These are phyloP conservation scores for Saccharomyces hybrid DNA, from an alignment of 1,139 yeast species.

Conservation along the genomic window DNA sequence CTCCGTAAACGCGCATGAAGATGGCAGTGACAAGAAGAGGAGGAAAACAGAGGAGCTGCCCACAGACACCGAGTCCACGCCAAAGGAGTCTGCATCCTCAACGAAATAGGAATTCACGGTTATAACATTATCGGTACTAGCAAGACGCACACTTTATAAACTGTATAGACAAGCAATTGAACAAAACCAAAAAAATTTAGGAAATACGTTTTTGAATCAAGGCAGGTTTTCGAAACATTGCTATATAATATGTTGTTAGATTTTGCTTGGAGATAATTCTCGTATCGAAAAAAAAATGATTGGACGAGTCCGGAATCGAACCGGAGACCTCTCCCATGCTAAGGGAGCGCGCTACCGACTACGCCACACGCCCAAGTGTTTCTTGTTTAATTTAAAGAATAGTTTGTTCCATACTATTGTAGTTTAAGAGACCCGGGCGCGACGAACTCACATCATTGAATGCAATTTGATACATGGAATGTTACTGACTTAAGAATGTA, in stretches of 20 bases:
- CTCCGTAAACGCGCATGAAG: slow-evolving; percentile 10
- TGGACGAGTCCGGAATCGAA: too few species aligned
- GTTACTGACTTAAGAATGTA: too few species aligned
- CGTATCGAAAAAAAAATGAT: slow-evolving; percentile 15
- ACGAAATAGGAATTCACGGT: not conserved
- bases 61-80: not conserved
- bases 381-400: too few species aligned
- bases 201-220: too few species aligned
- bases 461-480: too few species aligned
- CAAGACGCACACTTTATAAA: not conserved
- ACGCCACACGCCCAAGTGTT: slow-evolving; percentile 71
- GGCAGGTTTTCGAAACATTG: too few species aligned
- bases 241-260: not conserved
- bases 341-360: slow-evolving; percentile 88
- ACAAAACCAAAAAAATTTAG: not conserved
- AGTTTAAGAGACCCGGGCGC: too few species aligned
- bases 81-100: not conserved
- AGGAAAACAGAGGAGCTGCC: slow-evolving; percentile 12
- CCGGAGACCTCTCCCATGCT: too few species aligned
- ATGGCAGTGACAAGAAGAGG: slow-evolving; percentile 10
- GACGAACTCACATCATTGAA: too few species aligned
- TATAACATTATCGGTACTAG: not conserved
- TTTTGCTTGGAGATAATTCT: slow-evolving; percentile 36
- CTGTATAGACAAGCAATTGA: not conserved
- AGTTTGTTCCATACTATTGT: too few species aligned